phyloP scores from a whole-genome alignment of 176 grass and related monocot genomes.

The Eragrostis curvula region DNA sequence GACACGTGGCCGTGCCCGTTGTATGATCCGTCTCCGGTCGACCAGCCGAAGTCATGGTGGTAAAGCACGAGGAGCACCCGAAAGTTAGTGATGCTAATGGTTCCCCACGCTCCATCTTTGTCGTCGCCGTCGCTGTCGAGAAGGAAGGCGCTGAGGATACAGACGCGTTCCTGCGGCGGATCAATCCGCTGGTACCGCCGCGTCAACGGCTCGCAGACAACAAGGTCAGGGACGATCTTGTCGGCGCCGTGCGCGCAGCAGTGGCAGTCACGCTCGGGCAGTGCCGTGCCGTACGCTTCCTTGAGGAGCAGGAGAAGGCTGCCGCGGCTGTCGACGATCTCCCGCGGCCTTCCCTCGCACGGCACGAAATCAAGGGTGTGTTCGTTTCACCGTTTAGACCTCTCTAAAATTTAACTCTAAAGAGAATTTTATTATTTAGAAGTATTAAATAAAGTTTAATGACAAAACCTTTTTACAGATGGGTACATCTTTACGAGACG shows the following conservation, averaged over 20 bases:
- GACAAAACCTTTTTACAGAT: too few species aligned
- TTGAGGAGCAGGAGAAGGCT: slow-evolving; percentile 24
- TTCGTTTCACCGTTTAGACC: too few species aligned
- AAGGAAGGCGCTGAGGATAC: neutral
- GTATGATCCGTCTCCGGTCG: too few species aligned
- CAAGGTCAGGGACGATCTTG: neutral
- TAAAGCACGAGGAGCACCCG: neutral
- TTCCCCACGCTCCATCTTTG: too few species aligned
- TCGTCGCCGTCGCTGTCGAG: neutral
- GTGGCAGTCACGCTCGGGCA: too few species aligned
- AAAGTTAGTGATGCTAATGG: neutral
- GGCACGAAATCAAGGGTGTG: neutral
- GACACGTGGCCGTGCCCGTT: neutral
- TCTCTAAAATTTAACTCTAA: too few species aligned
- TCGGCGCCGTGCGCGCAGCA: too few species aligned
- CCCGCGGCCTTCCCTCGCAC: too few species aligned
- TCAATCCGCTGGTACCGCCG: neutral
- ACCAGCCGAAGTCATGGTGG: neutral
- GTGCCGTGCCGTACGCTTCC: neutral
- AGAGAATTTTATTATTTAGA: too few species aligned
- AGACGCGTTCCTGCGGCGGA: neutral
- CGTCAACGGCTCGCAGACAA: slow-evolving; percentile 14
- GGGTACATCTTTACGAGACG: too few species aligned
- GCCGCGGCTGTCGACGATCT: slow-evolving; percentile 2
- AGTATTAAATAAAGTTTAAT: too few species aligned